A percentile compares a stretch with the other conserved stretches of the same genome.
Evolutionary conservation across 805 yeast genomes (phyloP).

Genomic region (Cyberlindnera japonica): DNA sequence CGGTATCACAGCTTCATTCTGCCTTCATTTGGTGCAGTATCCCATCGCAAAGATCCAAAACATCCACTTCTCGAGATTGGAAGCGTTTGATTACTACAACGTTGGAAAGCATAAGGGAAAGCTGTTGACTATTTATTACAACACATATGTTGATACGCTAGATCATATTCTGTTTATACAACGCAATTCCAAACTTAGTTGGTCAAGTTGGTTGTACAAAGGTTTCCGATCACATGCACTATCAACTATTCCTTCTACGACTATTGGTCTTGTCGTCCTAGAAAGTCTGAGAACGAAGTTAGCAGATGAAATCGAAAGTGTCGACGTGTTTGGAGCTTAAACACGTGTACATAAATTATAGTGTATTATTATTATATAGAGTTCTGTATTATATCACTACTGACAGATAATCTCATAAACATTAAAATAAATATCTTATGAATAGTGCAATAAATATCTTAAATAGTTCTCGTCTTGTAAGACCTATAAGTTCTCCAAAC

Average conservation of each 20-base stretch:
- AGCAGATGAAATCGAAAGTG: conserved; percentile 23
- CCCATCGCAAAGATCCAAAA: conserved; percentile 80
- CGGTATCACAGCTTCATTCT: conserved; percentile 82
- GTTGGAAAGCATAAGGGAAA: conserved; percentile 12
- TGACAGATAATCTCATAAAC: too few species aligned
- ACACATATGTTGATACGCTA: conserved; percentile 75
- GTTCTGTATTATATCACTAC: too few species aligned
- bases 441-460: conserved; percentile 1
- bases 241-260: conserved; percentile 82
- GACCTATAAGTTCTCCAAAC: conserved; percentile 27
- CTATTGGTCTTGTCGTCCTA: conserved; percentile 78
- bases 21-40: conserved; percentile 74
- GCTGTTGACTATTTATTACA: conserved; percentile 48
- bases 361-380: not conserved
- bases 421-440: too few species aligned
- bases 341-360: not conserved
- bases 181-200: conserved; percentile 49
- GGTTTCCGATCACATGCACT: conserved; percentile 74
- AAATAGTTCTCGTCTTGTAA: conserved; percentile 20
- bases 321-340: not conserved
- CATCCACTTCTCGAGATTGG: conserved; percentile 73
- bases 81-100: conserved; percentile 67
- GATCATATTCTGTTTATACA: conserved; percentile 54
- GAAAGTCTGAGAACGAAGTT: conserved; percentile 64
- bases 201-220: conserved; percentile 68